These are phyloP conservation scores for Penicillium manginii DNA, from an alignment of 495 filamentous ascomycete species.

Conservation along the genomic window DNA sequence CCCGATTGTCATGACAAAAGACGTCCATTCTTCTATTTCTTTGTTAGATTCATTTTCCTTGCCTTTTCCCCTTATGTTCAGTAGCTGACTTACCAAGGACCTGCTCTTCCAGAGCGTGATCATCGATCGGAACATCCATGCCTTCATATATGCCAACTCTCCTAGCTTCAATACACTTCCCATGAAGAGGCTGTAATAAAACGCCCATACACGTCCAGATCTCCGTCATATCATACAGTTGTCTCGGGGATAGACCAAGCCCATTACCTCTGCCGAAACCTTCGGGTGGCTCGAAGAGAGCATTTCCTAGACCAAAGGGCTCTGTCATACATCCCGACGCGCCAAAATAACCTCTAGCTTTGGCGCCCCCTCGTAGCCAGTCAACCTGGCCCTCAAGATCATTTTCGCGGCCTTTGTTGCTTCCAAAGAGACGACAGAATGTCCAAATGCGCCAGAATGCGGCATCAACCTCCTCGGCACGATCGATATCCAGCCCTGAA, in stretches of 20 bases:
- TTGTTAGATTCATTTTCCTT: slow-evolving; percentile 31
- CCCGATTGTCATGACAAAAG: slow-evolving; percentile 62
- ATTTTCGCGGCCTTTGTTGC: slow-evolving; percentile 60
- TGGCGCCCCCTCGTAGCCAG: slow-evolving; percentile 62
- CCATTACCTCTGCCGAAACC: slow-evolving; percentile 64
- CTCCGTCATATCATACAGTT: slow-evolving; percentile 69
- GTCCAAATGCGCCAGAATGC: slow-evolving; percentile 73
- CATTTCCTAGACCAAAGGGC: slow-evolving; percentile 54
- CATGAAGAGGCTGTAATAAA: slow-evolving; percentile 61
- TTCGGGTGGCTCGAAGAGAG: slow-evolving; percentile 59
- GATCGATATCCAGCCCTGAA: slow-evolving; percentile 49
- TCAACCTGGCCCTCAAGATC: slow-evolving; percentile 67
- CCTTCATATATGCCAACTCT: slow-evolving; percentile 60
- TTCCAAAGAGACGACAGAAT: slow-evolving; percentile 70
- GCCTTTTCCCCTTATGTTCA: not conserved
- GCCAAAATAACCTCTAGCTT: slow-evolving; percentile 44
- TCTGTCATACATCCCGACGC: slow-evolving; percentile 39
- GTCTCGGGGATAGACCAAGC: slow-evolving; percentile 55
- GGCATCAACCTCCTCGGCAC: slow-evolving; percentile 61
- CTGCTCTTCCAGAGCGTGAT: slow-evolving; percentile 56
- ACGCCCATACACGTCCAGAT: slow-evolving; percentile 67
- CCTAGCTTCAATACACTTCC: slow-evolving; percentile 57
- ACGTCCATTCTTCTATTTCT: slow-evolving; percentile 64
- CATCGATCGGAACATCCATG: slow-evolving; percentile 46
- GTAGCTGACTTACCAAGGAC: slow-evolving; percentile 51